These are phyloP conservation scores for Lentinula lateritia DNA, from an alignment of 768 basidiomycete species.

Conservation along the genomic window DNA sequence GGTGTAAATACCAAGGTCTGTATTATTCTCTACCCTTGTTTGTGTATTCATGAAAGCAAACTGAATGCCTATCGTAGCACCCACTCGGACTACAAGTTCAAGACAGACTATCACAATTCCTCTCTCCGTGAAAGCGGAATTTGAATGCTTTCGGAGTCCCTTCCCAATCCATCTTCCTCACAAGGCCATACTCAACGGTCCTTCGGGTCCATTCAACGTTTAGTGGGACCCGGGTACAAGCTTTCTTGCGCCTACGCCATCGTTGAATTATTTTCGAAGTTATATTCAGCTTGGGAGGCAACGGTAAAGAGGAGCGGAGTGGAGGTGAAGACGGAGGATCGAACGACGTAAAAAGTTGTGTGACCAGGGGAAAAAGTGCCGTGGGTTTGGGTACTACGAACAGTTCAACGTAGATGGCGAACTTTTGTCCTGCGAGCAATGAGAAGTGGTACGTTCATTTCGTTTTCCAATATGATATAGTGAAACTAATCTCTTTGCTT, in stretches of 20 bases:
- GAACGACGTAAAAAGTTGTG: too few relatives aligned
- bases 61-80: background rate
- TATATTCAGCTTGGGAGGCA: too few relatives aligned
- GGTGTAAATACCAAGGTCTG: background rate
- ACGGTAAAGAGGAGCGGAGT: background rate
- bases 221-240: background rate
- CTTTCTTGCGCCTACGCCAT: too few relatives aligned
- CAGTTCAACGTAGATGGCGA: background rate
- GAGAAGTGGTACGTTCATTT: too few relatives aligned
- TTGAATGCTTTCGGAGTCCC: background rate
- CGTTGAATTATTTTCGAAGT: too few relatives aligned
- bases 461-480: too few relatives aligned
- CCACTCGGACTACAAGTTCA: background rate
- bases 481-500: too few relatives aligned
- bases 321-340: background rate
- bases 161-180: background rate
- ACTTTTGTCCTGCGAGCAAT: too few relatives aligned
- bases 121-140: background rate
- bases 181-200: slow-evolving; percentile 2
- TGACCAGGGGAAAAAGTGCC: too few relatives aligned
- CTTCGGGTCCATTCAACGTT: background rate
- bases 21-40: background rate
- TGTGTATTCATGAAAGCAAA: background rate
- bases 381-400: background rate
- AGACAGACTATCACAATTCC: background rate